These are phyloP conservation scores for Elsinoe arachidis DNA, from an alignment of 2,329 filamentous ascomycete genomes.

Conservation along the genomic window DNA sequence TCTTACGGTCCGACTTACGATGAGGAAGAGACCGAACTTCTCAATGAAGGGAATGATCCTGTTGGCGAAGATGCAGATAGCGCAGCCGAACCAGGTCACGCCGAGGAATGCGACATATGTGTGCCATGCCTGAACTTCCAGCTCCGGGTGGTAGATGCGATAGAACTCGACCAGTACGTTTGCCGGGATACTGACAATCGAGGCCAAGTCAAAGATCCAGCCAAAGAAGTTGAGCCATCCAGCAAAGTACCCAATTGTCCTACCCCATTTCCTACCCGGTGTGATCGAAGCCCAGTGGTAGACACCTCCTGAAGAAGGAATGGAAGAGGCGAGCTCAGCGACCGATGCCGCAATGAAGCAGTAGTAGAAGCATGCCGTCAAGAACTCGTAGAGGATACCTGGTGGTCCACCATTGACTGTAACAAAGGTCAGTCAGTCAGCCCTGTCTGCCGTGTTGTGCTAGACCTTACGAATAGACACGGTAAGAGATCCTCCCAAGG, in stretches of 20 bases:
- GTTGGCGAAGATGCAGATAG: conserved; percentile 50
- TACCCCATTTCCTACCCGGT: conserved; percentile 25
- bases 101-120: conserved; percentile 51
- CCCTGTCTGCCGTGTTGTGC: neutral
- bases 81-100: conserved; percentile 46
- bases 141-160: conserved; percentile 48
- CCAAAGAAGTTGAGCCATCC: conserved; percentile 43
- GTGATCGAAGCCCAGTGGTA: conserved; percentile 32
- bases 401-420: conserved; percentile 31
- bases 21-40: conserved; percentile 48
- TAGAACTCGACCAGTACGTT: conserved; percentile 56
- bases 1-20: conserved; percentile 14
- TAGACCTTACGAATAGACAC: conserved; percentile 40
- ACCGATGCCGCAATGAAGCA: conserved; percentile 29
- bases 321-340: conserved; percentile 26
- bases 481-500: conserved; percentile 52
- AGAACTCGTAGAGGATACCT: conserved; percentile 30
- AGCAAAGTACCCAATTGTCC: conserved; percentile 29
- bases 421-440: conserved; percentile 14
- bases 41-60: conserved; percentile 43
- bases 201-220: conserved; percentile 55
- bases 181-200: conserved; percentile 49
- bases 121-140: conserved; percentile 47
- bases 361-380: conserved; percentile 28
- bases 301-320: conserved; percentile 27